phyloP scores from a whole-genome alignment of 768 basidiomycete species.

The Tricholoma flavovirens region DNA sequence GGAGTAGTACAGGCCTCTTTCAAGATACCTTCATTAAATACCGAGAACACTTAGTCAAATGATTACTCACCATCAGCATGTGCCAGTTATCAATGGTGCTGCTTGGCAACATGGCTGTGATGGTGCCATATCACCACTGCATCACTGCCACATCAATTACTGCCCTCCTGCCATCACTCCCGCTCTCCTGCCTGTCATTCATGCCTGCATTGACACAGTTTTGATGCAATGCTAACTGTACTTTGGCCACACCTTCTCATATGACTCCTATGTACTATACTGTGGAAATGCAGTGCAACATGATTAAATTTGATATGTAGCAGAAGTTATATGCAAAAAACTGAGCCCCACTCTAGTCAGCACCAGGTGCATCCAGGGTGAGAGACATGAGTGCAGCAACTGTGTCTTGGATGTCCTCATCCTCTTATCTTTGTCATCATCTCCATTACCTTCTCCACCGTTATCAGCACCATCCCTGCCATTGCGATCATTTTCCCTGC shows the following conservation, averaged over 20 bases:
- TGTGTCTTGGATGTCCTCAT: neutral
- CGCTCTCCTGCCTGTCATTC: neutral
- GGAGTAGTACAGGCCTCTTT: neutral
- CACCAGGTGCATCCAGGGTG: neutral
- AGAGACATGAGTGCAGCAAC: neutral
- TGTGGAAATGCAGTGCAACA: neutral
- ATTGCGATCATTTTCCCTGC: neutral
- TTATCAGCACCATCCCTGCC: neutral
- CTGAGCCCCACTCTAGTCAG: neutral
- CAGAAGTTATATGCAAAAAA: neutral
- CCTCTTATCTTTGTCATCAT: neutral
- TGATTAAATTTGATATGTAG: neutral
- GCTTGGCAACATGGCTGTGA: neutral
- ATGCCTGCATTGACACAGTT: neutral
- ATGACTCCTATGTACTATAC: neutral
- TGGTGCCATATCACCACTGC: neutral
- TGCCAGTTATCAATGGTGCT: neutral
- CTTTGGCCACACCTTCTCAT: neutral
- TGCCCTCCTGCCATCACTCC: neutral
- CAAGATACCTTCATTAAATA: neutral
- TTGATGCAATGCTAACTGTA: neutral
- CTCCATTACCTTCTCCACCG: neutral
- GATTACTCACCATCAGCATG: neutral
- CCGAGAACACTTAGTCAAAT: neutral
- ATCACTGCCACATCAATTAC: neutral